Percentiles rank a stretch among this genome's conserved stretches.
Evolutionary conservation across 108 stramenopile genomes (phyloP).

Genomic region (Nitzschia sp.): DNA sequence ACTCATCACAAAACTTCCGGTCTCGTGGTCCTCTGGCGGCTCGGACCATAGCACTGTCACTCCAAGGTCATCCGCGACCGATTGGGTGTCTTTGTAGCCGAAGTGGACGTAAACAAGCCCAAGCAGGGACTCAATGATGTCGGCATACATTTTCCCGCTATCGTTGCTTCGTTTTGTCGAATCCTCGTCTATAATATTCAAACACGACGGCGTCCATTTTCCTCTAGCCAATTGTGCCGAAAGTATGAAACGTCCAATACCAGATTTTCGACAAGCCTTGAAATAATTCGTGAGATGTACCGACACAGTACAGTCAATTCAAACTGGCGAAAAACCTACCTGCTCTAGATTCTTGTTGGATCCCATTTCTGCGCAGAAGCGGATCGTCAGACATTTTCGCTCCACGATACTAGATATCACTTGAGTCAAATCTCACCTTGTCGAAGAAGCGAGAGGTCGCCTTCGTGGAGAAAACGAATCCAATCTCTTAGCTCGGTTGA

Average conservation of each 20-base stretch:
- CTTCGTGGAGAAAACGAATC: slow-evolving; percentile 57
- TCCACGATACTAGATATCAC: no score
- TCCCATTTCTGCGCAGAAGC: slow-evolving; percentile 2
- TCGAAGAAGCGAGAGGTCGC: slow-evolving; percentile 49
- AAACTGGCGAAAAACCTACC: no score
- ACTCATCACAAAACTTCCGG: background rate
- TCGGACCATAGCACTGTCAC: slow-evolving; percentile 42
- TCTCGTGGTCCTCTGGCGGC: background rate
- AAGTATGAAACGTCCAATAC: slow-evolving; percentile 46
- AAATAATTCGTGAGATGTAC: background rate
- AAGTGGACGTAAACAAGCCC: slow-evolving; percentile 54
- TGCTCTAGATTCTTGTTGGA: slow-evolving; percentile 2
- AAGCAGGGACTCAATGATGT: slow-evolving; percentile 63
- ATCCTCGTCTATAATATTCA: slow-evolving; percentile 24
- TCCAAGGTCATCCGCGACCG: slow-evolving; percentile 49
- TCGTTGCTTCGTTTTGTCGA: slow-evolving; percentile 1
- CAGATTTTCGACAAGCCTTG: slow-evolving; percentile 28
- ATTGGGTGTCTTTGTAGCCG: slow-evolving; percentile 38
- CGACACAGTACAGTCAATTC: no score
- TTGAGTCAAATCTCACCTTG: slow-evolving; percentile 57
- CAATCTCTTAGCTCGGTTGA: slow-evolving; percentile 31
- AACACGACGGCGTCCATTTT: slow-evolving; percentile 48
- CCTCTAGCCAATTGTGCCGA: slow-evolving; percentile 38
- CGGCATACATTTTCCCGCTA: slow-evolving; percentile 46
- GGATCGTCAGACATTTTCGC: no score